These are phyloP conservation scores for Xylariaceae sp. DNA, from an alignment of 2,329 filamentous ascomycete species.

Conservation along the genomic window DNA sequence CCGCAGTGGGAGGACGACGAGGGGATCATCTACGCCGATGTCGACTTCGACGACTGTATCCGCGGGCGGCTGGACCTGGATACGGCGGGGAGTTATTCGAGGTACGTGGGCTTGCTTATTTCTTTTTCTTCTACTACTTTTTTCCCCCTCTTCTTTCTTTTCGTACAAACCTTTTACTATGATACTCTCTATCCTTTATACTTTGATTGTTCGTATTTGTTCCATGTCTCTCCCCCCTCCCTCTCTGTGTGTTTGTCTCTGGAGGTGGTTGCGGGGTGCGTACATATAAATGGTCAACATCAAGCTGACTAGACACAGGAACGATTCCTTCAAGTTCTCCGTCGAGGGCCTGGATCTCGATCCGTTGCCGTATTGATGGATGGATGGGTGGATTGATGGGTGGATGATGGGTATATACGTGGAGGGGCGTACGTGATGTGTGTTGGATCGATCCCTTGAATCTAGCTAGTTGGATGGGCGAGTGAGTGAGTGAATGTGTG, in stretches of 20 bases:
- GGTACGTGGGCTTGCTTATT: constrained; percentile 49
- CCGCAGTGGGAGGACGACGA: constrained; percentile 82
- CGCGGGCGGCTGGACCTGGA: constrained; percentile 81
- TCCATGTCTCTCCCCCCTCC: neutral
- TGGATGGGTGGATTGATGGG: too few species aligned
- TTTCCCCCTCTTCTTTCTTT: neutral
- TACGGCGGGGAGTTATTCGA: constrained; percentile 81
- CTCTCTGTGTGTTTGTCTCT: too few species aligned
- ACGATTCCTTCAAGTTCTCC: constrained; percentile 63
- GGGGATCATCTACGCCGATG: constrained; percentile 69
- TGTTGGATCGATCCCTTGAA: neutral
- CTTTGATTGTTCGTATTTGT: neutral
- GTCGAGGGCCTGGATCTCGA: constrained; percentile 61
- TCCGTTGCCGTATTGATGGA: constrained; percentile 54
- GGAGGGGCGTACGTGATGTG: too few species aligned
- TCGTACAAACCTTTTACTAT: too few species aligned
- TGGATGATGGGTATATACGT: too few species aligned
- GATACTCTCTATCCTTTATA: too few species aligned
- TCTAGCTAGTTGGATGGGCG: neutral
- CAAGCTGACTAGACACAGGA: constrained; percentile 41
- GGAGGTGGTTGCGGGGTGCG: too few species aligned
- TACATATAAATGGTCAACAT: too few species aligned
- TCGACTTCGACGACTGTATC: constrained; percentile 87
- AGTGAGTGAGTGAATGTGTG: too few species aligned
- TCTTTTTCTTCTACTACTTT: neutral